Evolutionary conservation across 2,329 filamentous ascomycete species (phyloP).

Genomic region (Paraphaeosphaeria minitans): DNA sequence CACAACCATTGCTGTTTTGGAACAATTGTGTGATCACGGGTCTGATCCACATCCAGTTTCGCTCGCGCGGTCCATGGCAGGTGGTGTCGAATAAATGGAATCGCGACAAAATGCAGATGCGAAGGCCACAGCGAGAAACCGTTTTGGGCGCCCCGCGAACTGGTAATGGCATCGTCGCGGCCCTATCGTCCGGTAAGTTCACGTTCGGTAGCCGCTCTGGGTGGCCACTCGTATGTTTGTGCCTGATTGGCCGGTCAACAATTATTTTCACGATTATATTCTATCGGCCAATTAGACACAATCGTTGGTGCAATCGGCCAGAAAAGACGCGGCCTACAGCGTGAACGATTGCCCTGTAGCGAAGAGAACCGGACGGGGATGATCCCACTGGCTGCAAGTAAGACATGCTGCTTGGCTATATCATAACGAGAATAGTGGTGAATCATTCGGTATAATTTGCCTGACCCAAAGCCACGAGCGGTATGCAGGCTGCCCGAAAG

Average conservation of each 20-base stretch:
- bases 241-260: constrained; percentile 17
- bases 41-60: background rate
- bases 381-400: background rate
- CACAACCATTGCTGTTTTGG: background rate
- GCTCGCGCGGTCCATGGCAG: background rate
- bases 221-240: constrained; percentile 1
- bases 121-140: constrained; percentile 24
- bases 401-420: background rate
- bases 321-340: background rate
- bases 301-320: constrained; percentile 1
- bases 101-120: constrained; percentile 20
- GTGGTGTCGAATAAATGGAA: constrained; percentile 11
- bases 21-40: background rate
- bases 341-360: constrained; percentile 5
- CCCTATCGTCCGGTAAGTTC: constrained; percentile 26
- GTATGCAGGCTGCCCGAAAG: background rate
- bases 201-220: constrained; percentile 2
- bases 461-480: background rate
- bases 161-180: constrained; percentile 26
- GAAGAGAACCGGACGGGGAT: constrained; percentile 5
- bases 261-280: constrained; percentile 2
- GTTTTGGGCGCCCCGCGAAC: constrained; percentile 15
- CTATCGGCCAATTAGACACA: constrained; percentile 5
- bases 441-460: background rate
- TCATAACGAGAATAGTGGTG: background rate